Base-by-base conservation (phyloP, 2,329 filamentous ascomycete species). In the Penicillium italicum region DNA sequence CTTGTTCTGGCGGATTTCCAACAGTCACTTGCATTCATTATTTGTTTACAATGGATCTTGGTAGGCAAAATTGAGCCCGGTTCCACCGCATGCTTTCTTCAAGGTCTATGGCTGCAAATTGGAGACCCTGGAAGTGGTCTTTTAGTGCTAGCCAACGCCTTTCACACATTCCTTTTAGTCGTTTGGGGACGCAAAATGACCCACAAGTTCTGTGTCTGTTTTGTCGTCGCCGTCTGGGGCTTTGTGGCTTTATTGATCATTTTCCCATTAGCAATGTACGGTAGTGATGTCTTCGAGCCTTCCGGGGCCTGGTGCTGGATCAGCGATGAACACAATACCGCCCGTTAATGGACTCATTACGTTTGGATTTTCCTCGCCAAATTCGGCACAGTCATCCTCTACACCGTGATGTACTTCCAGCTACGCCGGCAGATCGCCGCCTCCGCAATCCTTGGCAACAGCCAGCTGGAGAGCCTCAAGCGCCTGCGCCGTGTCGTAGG, bases 251-350 rank as follows among this genome's bases (percentile, higher is more conserved):
- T 79, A 1, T 66, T 83, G 41, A 77, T 80, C 0, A 57, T 80
- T 14, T 67, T 81, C 52, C 79, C 80, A 9, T 72, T 80, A 2
- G 71, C 69, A 2, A 60, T 75, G 43, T 65, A 80, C 59, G 71
- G 73, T 6, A 65, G 63, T n/a, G 63, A 71, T 18, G 76, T 79
- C 45, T 82, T 79, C 44, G 69, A 76, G 18, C 74, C 78, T 7
- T 77, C 79, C 4, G 80, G 79, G 44, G 77, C 78, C 50, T 83
- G 80, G 80, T 82, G 79, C 64, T 82, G 79, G 79, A 74, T 80
- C 20, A 74, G 74, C 26, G 58, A 67, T 7, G 65, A 74, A 1
- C 77, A 71, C 61, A 76, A 80, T 51, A 53, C 62, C 4, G 72
- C 77, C 47, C 73, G 78, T 11, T 68, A 81, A 1, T 80, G 74